These are phyloP conservation scores for Torrubiellomyces zombiae DNA, from an alignment of 2,329 filamentous ascomycete genomes.

Conservation along the genomic window DNA sequence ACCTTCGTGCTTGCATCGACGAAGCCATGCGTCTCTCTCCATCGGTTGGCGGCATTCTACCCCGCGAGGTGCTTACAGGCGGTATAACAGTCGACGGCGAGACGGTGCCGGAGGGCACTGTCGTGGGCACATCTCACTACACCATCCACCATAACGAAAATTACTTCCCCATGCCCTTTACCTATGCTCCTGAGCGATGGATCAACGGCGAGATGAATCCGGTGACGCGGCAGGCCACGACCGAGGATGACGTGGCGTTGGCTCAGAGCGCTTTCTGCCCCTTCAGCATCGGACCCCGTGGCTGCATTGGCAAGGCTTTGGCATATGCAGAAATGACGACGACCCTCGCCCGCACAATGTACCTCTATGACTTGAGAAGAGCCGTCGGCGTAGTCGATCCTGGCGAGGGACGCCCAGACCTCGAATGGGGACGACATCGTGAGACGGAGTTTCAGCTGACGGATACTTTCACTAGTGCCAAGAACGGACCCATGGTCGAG, in stretches of 20 bases:
- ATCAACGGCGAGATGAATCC: slow-evolving; percentile 28
- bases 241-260: slow-evolving; percentile 31
- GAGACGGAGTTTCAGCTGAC: slow-evolving; percentile 48
- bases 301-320: slow-evolving; percentile 56
- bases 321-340: slow-evolving; percentile 52
- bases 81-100: slow-evolving; percentile 38
- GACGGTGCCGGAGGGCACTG: slow-evolving; percentile 37
- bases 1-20: slow-evolving; percentile 47
- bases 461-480: slow-evolving; percentile 59
- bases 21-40: slow-evolving; percentile 48
- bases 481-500: slow-evolving; percentile 54
- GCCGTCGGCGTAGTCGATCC: slow-evolving; percentile 31
- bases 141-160: slow-evolving; percentile 48
- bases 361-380: slow-evolving; percentile 40
- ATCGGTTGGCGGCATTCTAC: slow-evolving; percentile 41
- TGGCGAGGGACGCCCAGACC: slow-evolving; percentile 30
- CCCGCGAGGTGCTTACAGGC: slow-evolving; percentile 39
- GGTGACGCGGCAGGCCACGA: slow-evolving; percentile 19
- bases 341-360: slow-evolving; percentile 44
- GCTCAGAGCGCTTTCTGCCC: slow-evolving; percentile 59
- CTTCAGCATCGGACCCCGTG: slow-evolving; percentile 52
- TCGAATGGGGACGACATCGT: slow-evolving; percentile 38
- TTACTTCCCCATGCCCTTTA: slow-evolving; percentile 44
- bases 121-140: slow-evolving; percentile 51
- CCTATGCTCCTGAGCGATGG: slow-evolving; percentile 50